phyloP scores from a whole-genome alignment of 75 land plant genomes.

The Cryptomeria japonica region DNA sequence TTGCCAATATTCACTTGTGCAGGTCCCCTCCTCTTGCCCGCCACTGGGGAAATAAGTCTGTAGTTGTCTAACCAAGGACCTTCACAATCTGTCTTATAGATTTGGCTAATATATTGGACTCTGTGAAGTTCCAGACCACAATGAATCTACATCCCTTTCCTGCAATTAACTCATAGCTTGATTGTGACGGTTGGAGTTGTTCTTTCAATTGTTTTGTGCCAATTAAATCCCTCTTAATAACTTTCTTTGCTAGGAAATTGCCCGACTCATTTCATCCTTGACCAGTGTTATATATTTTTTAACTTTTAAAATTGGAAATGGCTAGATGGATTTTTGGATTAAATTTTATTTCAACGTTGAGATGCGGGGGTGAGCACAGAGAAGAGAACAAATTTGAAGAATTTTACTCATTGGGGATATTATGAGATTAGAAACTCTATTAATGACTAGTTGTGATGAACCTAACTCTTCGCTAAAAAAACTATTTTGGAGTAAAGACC shows the following conservation, averaged over 20 bases:
- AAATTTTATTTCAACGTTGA: not conserved
- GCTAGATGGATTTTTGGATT: not conserved
- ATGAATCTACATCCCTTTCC: not conserved
- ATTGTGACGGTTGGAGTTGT: not conserved
- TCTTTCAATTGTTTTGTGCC: not conserved
- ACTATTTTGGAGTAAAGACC: not conserved
- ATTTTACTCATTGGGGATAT: not conserved
- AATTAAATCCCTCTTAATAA: not conserved
- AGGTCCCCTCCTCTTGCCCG: too few relatives aligned
- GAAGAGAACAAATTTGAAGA: not conserved
- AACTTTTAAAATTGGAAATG: not conserved
- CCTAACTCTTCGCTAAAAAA: not conserved
- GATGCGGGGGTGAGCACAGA: not conserved
- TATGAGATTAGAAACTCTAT: not conserved
- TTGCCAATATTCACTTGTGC: too few relatives aligned
- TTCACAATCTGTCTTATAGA: not conserved
- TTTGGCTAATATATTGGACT: not conserved
- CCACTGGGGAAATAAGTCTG: too few relatives aligned
- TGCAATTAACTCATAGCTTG: not conserved
- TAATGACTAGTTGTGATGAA: not conserved
- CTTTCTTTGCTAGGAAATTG: not conserved
- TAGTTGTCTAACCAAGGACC: not conserved
- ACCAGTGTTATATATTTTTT: not conserved
- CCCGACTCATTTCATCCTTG: not conserved
- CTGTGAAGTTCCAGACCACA: not conserved